Percentiles rank a stretch among this genome's conserved stretches.
Conservation (phyloP, 2,329 filamentous ascomycete species). For the Apiospora saccharicola region DNA sequence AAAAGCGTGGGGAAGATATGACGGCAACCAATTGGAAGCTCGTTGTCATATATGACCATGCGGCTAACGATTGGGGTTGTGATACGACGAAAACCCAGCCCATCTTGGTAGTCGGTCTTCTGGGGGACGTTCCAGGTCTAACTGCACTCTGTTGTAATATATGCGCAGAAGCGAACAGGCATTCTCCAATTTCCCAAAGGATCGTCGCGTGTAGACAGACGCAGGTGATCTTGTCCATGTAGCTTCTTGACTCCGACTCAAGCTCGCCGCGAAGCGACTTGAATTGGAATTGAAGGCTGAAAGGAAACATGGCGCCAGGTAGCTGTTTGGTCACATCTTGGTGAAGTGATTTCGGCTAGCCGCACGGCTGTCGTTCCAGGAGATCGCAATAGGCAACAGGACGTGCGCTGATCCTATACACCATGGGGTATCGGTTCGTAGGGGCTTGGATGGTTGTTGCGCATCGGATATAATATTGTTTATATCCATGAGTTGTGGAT, state of each 20-base stretch:
- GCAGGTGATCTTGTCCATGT: neutral
- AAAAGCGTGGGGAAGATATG: constrained; percentile 39
- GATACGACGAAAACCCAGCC: constrained; percentile 34
- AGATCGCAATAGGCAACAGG: neutral
- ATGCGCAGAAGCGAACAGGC: neutral
- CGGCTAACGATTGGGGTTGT: constrained; percentile 40
- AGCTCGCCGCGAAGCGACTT: neutral
- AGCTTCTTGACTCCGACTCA: neutral
- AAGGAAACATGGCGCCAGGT: neutral
- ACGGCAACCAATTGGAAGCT: constrained; percentile 38
- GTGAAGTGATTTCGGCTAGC: neutral
- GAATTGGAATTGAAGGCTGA: neutral
- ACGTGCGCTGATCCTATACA: neutral
- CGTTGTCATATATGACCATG: constrained; percentile 36
- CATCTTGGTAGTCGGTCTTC: neutral
- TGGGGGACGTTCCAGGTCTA: neutral
- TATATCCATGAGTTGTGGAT: neutral
- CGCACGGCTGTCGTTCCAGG: neutral
- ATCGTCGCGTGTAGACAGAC: neutral
- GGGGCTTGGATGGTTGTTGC: neutral
- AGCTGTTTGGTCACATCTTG: neutral
- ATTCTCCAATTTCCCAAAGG: constrained; percentile 11
- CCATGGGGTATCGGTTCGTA: neutral
- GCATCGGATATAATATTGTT: neutral
- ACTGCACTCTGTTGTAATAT: constrained; percentile 10